These are phyloP conservation scores for Cyclotella baltica DNA, from an alignment of 108 stramenopile genomes.

Conservation along the genomic window DNA sequence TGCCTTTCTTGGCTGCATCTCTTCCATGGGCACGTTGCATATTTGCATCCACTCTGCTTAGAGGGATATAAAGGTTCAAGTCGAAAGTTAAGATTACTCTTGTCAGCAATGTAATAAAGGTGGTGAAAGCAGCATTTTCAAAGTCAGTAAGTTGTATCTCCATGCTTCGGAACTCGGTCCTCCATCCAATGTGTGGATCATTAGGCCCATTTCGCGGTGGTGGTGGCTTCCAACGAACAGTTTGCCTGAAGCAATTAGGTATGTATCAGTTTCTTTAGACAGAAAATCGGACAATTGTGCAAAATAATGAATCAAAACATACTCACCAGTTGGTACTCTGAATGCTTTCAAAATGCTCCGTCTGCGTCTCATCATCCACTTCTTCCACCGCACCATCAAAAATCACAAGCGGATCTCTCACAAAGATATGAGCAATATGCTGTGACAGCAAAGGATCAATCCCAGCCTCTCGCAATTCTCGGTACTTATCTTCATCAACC, in stretches of 20 bases:
- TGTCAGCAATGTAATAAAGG: conserved; percentile 94
- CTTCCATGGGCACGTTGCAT: conserved; percentile 96
- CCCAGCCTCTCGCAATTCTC: conserved; percentile 78
- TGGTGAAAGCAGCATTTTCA: conserved; percentile 98
- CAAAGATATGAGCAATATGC: conserved; percentile 96
- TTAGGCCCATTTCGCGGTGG: conserved; percentile 89
- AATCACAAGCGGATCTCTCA: conserved; percentile 97
- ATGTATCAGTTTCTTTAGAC: too few relatives aligned
- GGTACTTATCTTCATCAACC: conserved; percentile 85
- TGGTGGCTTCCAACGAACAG: conserved; percentile 99
- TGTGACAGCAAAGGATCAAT: conserved; percentile 94
- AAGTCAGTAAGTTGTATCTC: conserved; percentile 99
- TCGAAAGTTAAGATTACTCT: conserved; percentile 98
- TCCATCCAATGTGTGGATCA: conserved; percentile 97
- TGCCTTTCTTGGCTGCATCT: conserved; percentile 82
- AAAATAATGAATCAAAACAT: background rate
- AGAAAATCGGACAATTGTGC: background rate
- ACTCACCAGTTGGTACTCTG: conserved; percentile 98
- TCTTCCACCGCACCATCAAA: conserved; percentile 95
- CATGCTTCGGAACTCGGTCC: conserved; percentile 98
- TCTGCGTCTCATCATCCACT: conserved; percentile 91
- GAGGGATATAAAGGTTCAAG: conserved; percentile 95
- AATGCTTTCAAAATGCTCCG: conserved; percentile 98
- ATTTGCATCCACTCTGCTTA: conserved; percentile 97
- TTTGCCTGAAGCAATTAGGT: conserved; percentile 81